phyloP scores from a whole-genome alignment of 2,329 filamentous ascomycete genomes.

The Cladobotryum protrusum region DNA sequence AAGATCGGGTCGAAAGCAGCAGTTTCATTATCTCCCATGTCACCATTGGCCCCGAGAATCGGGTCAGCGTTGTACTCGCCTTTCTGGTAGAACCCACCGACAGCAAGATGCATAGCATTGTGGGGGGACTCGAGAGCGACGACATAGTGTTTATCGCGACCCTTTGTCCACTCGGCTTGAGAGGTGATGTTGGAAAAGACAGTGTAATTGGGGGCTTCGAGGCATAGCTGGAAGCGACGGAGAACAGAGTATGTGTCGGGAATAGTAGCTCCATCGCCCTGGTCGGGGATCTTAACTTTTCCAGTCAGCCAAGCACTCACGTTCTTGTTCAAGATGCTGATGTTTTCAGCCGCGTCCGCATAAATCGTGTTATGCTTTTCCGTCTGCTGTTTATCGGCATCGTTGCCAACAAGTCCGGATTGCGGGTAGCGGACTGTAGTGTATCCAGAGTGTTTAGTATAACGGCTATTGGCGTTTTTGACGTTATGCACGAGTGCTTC shows the following conservation, averaged over 20 bases:
- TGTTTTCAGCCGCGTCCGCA: not conserved
- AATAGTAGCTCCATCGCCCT: not conserved
- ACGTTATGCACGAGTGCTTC: slow-evolving; percentile 12
- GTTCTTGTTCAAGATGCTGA: not conserved
- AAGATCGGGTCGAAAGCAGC: slow-evolving; percentile 28
- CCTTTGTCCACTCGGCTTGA: slow-evolving; percentile 15
- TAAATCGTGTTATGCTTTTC: not conserved
- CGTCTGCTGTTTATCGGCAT: slow-evolving; percentile 1
- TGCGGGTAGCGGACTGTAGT: slow-evolving; percentile 20
- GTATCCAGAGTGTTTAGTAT: slow-evolving; percentile 17
- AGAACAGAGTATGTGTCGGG: not conserved
- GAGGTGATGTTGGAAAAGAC: slow-evolving; percentile 27
- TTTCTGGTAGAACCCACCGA: slow-evolving; percentile 19
- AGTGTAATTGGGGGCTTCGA: slow-evolving; percentile 27
- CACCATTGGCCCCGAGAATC: slow-evolving; percentile 23
- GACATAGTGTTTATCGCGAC: slow-evolving; percentile 6
- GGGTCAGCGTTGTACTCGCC: not conserved
- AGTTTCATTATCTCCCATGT: slow-evolving; percentile 30
- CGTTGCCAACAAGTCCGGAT: slow-evolving; percentile 19
- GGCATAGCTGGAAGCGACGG: slow-evolving; percentile 15
- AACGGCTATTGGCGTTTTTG: slow-evolving; percentile 4
- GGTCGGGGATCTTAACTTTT: not conserved
- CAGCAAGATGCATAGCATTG: slow-evolving; percentile 23
- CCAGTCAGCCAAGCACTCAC: not conserved
- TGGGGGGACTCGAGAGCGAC: slow-evolving; percentile 22